A percentile compares a stretch with the other conserved stretches of the same genome.
phyloP scores from a whole-genome alignment of 2,329 filamentous ascomycete species.

The Sporothrix humicola region DNA sequence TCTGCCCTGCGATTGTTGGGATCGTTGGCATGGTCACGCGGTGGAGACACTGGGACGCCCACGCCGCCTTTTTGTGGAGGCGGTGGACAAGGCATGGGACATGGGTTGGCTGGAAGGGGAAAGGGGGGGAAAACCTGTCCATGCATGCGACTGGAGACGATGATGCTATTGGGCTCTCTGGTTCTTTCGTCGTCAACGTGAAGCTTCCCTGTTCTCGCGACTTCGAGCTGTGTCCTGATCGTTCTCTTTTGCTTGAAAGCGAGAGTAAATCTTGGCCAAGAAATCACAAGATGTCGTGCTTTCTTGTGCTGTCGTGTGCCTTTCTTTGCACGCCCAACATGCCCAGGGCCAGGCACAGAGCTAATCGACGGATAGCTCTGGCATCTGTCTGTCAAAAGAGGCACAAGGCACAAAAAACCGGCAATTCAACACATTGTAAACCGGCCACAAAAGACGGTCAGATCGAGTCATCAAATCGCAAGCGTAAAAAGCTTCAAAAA shows the following conservation, averaged over 20 bases:
- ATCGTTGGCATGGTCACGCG: conserved; percentile 30
- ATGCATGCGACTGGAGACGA: conserved; percentile 25
- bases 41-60: conserved; percentile 27
- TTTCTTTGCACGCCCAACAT: background rate
- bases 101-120: conserved; percentile 16
- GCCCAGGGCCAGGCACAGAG: background rate
- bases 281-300: background rate
- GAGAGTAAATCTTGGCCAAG: too few species aligned
- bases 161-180: conserved; percentile 21
- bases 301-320: background rate
- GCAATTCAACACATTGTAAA: background rate
- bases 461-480: conserved; percentile 6
- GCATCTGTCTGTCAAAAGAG: background rate
- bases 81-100: conserved; percentile 15
- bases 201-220: background rate
- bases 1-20: conserved; percentile 24
- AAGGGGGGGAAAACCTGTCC: conserved; percentile 27
- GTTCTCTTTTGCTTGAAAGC: background rate
- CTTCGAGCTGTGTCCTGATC: background rate
- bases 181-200: conserved; percentile 1
- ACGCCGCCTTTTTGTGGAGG: conserved; percentile 31
- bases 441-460: conserved; percentile 27
- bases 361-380: background rate
- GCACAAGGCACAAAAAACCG: background rate
- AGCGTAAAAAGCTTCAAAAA: background rate